Percentiles rank a stretch among this genome's conserved stretches.
Evolutionary conservation across 2,329 filamentous ascomycete species (phyloP).

Genomic region (Aspergillus sojae): DNA sequence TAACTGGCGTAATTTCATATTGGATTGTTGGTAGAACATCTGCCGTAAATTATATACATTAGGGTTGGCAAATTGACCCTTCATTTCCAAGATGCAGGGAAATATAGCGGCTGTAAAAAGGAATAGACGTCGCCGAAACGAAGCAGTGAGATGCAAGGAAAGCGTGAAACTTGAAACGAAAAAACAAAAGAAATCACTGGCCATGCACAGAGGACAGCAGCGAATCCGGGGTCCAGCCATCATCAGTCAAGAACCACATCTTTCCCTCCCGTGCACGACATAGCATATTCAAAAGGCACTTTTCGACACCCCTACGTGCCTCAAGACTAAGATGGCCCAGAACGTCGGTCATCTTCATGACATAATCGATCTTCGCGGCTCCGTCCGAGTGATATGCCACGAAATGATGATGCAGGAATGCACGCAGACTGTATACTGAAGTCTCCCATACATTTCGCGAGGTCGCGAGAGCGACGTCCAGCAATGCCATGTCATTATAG

Average conservation of each 20-base stretch:
- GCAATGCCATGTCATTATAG: constrained; percentile 2
- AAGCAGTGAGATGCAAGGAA: background rate
- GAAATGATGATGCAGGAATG: constrained; percentile 16
- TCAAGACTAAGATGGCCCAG: constrained; percentile 24
- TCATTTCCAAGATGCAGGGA: background rate
- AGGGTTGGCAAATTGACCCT: background rate
- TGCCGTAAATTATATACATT: background rate
- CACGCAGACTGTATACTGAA: constrained; percentile 17
- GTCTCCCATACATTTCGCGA: constrained; percentile 12
- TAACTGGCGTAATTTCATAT: background rate
- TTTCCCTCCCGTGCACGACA: constrained; percentile 14
- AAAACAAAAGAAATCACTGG: constrained; percentile 3
- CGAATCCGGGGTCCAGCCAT: constrained; percentile 27
- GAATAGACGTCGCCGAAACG: background rate
- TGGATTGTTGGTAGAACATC: background rate
- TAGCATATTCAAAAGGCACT: constrained; percentile 27
- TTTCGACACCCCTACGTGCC: constrained; percentile 27
- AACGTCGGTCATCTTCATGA: constrained; percentile 21
- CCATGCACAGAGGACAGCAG: constrained; percentile 28
- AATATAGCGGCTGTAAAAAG: background rate
- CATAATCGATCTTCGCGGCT: constrained; percentile 16
- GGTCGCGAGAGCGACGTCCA: constrained; percentile 14
- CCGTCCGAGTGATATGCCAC: constrained; percentile 11
- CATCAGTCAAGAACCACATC: constrained; percentile 13
- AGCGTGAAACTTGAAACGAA: background rate